Evolutionary conservation across 345 rosid genomes (phyloP).

Genomic region (Gossypium turneri): DNA sequence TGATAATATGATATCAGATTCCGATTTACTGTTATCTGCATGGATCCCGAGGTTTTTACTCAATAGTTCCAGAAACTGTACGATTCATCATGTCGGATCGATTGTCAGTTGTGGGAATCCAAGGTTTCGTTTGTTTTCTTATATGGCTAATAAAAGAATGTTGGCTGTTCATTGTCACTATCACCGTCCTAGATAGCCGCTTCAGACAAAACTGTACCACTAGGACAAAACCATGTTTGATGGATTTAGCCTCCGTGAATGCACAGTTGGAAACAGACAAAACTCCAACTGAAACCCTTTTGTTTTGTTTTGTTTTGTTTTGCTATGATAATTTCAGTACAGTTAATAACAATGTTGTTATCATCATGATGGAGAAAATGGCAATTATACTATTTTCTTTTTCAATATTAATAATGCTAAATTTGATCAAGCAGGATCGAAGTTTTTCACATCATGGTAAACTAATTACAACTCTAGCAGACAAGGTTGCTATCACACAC

Average conservation of each 20-base stretch:
- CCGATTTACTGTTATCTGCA: neutral
- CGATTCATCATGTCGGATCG: neutral
- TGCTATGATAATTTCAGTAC: neutral
- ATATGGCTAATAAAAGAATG: neutral
- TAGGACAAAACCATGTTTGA: neutral
- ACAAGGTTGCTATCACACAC: slow-evolving; percentile 15
- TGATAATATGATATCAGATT: neutral
- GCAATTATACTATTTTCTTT: neutral
- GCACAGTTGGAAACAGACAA: neutral
- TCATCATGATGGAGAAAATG: neutral
- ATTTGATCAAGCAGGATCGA: neutral
- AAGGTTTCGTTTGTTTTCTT: slow-evolving; percentile 1
- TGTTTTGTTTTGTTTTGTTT: neutral
- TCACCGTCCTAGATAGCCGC: neutral
- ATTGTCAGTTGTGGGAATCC: slow-evolving; percentile 1
- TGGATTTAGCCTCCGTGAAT: neutral
- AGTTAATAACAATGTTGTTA: neutral
- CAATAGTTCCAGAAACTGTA: neutral
- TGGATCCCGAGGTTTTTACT: neutral
- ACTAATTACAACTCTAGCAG: slow-evolving; percentile 33
- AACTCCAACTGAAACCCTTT: neutral
- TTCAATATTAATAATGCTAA: neutral
- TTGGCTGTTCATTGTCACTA: neutral
- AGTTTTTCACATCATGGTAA: slow-evolving; percentile 3
- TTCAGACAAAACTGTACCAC: neutral